Evolutionary conservation across 768 basidiomycete genomes (phyloP).

Genomic region (Gloeopeniophorella convolvens): DNA sequence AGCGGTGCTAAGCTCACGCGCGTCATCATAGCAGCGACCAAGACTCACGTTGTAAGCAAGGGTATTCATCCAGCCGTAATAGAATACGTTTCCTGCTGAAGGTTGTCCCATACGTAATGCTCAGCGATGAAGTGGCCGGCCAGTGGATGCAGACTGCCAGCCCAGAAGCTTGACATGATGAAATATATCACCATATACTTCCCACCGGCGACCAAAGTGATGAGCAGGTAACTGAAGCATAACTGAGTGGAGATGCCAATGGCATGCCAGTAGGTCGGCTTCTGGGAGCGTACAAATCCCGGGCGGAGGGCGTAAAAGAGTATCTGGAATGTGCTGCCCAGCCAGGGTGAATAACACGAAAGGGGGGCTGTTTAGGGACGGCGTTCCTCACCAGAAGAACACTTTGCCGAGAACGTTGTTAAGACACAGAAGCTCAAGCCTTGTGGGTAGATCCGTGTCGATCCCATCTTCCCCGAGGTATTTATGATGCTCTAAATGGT

Average conservation of each 20-base stretch:
- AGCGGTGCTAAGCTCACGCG: neutral
- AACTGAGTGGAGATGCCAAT: constrained; percentile 70
- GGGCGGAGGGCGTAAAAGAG: constrained; percentile 97
- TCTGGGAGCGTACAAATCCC: constrained; percentile 82
- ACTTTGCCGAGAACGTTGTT: constrained; percentile 98
- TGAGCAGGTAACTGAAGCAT: constrained; percentile 63
- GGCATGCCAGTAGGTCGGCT: constrained; percentile 75
- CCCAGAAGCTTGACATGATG: constrained; percentile 88
- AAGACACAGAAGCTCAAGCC: constrained; percentile 73
- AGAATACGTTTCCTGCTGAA: constrained; percentile 96
- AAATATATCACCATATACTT: constrained; percentile 66
- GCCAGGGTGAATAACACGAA: neutral
- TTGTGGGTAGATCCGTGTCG: constrained; percentile 91
- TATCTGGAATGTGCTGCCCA: constrained; percentile 86
- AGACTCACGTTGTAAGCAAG: constrained; percentile 85
- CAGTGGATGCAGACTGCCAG: constrained; percentile 91
- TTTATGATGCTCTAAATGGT: constrained; percentile 97
- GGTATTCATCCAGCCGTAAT: constrained; percentile 87
- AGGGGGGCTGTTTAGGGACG: neutral
- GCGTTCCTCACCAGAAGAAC: constrained; percentile 73
- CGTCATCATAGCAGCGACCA: neutral
- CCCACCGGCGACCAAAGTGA: constrained; percentile 37
- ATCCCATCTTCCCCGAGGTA: constrained; percentile 92
- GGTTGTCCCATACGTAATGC: constrained; percentile 90
- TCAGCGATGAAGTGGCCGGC: constrained; percentile 98